phyloP scores from a whole-genome alignment of 148 eudicot genomes.

The Chenopodium album region DNA sequence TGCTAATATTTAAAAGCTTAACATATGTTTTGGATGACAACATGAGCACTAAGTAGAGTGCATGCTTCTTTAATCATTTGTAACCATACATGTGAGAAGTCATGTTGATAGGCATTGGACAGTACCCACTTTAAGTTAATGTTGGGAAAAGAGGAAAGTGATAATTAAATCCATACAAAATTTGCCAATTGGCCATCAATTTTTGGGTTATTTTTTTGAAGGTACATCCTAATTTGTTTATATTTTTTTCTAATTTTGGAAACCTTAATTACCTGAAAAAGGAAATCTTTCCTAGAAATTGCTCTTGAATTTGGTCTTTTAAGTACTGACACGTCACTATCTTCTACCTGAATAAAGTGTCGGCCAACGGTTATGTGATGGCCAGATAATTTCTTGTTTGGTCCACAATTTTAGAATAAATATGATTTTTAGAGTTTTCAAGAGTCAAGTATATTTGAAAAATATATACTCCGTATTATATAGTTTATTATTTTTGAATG shows the following conservation, averaged over 20 bases:
- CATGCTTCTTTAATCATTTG: constrained; percentile 10
- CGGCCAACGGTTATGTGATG: constrained; percentile 8
- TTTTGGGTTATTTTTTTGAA: neutral
- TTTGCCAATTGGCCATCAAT: constrained; percentile 9
- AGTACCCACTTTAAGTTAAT: neutral
- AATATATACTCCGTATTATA: no score
- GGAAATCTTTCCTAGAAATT: constrained; percentile 23
- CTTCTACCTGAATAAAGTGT: constrained; percentile 2
- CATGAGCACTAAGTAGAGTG: neutral
- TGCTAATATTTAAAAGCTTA: neutral
- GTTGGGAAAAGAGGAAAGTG: neutral
- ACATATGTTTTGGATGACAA: neutral
- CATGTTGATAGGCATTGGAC: neutral
- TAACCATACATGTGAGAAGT: constrained; percentile 6
- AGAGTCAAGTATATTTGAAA: no score
- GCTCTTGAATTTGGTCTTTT: neutral
- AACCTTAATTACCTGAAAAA: constrained; percentile 22
- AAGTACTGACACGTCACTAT: constrained; percentile 23
- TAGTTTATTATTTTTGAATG: no score
- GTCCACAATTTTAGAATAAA: neutral
- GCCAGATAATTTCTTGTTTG: neutral
- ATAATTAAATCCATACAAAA: neutral
- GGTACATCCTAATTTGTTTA: neutral
- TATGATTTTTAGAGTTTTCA: neutral
- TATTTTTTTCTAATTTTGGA: constrained; percentile 16